A percentile compares a stretch with the other conserved stretches of the same genome.
Conservation (phyloP, 2,329 filamentous ascomycete genomes). For the Phialocephala sp. region DNA sequence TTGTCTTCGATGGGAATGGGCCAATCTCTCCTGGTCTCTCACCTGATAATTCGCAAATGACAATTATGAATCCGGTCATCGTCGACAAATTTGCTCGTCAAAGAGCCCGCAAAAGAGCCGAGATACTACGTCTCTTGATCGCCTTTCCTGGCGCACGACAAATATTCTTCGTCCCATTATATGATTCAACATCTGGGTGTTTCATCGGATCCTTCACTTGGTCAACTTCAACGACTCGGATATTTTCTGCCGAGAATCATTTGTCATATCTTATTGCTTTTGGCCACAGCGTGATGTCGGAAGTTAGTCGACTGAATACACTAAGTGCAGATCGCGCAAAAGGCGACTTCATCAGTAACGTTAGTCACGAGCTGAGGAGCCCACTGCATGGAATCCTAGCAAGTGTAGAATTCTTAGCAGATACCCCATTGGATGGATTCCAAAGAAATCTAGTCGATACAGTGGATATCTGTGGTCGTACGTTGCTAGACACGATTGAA, state of each 20-base stretch:
- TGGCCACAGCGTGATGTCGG: conserved; percentile 57
- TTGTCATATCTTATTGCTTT: conserved; percentile 48
- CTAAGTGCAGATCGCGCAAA: conserved; percentile 55
- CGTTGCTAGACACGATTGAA: conserved; percentile 45
- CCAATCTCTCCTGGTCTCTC: conserved; percentile 18
- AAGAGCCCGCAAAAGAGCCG: conserved; percentile 27
- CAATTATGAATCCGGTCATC: background rate
- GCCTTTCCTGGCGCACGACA: conserved; percentile 52
- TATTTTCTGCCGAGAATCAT: conserved; percentile 43
- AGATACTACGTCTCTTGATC: conserved; percentile 39
- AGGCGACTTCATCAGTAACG: conserved; percentile 61
- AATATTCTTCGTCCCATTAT: conserved; percentile 54
- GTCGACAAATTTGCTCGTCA: conserved; percentile 25
- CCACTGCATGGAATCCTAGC: conserved; percentile 62
- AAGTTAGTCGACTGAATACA: conserved; percentile 57
- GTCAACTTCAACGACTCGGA: conserved; percentile 48
- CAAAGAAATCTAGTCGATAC: conserved; percentile 43
- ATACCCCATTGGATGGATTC: conserved; percentile 45
- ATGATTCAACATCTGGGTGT: conserved; percentile 52
- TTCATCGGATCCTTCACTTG: conserved; percentile 55
- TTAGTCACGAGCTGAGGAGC: conserved; percentile 61
- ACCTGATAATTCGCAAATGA: conserved; percentile 11
- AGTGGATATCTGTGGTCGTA: conserved; percentile 43
- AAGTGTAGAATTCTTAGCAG: conserved; percentile 54
- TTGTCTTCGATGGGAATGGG: conserved; percentile 37